Percentiles rank a stretch among this genome's conserved stretches.
These are phyloP conservation scores for Chalciporus sp. DNA, from an alignment of 1,284 basidiomycete genomes.

Conservation along the genomic window DNA sequence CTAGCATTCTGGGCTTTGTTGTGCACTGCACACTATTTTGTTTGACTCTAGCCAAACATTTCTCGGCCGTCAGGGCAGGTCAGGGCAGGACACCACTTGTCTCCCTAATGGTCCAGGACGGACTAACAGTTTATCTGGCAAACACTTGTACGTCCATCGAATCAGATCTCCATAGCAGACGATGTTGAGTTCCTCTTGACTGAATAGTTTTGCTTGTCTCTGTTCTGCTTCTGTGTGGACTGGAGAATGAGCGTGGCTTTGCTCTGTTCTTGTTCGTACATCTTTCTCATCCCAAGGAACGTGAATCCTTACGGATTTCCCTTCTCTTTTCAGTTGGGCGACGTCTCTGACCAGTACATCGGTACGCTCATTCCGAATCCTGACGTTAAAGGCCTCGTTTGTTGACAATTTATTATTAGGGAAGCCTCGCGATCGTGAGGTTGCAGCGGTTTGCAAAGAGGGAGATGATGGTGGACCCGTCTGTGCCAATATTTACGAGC, in stretches of 20 bases:
- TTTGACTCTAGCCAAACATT: conserved; percentile 24
- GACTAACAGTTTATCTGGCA: conserved; percentile 17
- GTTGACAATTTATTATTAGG: no score
- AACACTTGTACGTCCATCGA: conserved; percentile 12
- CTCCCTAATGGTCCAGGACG: no score
- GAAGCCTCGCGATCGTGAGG: no score
- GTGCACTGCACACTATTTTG: conserved; percentile 21
- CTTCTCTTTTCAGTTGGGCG: conserved; percentile 16
- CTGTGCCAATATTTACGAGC: no score
- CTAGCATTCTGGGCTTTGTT: conserved; percentile 17
- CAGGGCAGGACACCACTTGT: conserved; percentile 21
- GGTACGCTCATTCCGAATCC: no score
- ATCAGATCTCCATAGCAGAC: no score
- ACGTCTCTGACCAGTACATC: conserved; percentile 13
- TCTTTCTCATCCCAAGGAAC: not conserved
- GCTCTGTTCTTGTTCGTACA: conserved; percentile 20
- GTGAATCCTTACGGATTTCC: conserved; percentile 7
- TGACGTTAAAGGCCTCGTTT: no score
- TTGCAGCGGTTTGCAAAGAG: no score
- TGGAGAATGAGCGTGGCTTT: conserved; percentile 12
- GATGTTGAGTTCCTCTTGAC: no score
- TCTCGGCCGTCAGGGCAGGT: conserved; percentile 8
- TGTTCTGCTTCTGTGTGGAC: no score
- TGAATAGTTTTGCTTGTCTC: no score
- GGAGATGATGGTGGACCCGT: no score